phyloP scores from a whole-genome alignment of 352 stramenopile species.

The Globisporangium middletonii region DNA sequence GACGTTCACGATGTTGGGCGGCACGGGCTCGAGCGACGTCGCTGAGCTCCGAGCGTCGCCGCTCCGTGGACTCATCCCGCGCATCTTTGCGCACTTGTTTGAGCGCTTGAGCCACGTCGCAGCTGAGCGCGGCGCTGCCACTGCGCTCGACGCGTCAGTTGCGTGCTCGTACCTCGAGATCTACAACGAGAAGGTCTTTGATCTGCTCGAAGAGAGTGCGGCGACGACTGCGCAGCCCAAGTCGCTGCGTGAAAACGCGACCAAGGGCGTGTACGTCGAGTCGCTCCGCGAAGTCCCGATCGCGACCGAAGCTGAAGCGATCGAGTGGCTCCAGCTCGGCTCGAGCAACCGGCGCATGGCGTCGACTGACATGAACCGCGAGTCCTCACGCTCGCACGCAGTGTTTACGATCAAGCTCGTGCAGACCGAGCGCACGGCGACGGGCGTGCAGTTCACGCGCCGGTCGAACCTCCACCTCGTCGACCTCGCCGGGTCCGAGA shows the following conservation, averaged over 20 bases:
- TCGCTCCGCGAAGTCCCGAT: constrained; percentile 65
- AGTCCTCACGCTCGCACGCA: constrained; percentile 94
- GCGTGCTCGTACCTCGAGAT: constrained; percentile 88
- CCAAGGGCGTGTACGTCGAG: constrained; percentile 79
- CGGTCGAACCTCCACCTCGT: constrained; percentile 82
- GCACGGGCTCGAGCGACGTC: constrained; percentile 18
- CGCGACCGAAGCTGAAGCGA: constrained; percentile 49
- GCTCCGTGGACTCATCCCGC: constrained; percentile 69
- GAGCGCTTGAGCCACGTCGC: constrained; percentile 37
- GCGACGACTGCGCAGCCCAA: constrained; percentile 49
- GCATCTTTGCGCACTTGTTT: constrained; percentile 85
- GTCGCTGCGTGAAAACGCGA: constrained; percentile 66
- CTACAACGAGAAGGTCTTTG: constrained; percentile 89
- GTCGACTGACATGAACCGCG: constrained; percentile 96
- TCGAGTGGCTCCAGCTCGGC: constrained; percentile 70
- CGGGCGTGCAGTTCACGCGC: constrained; percentile 52
- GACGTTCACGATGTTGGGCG: constrained; percentile 86
- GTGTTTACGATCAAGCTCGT: constrained; percentile 96
- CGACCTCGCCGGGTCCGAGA: constrained; percentile 85
- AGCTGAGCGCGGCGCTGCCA: constrained; percentile 30
- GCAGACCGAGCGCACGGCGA: constrained; percentile 56
- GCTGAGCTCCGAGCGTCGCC: constrained; percentile 46
- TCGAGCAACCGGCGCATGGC: constrained; percentile 91
- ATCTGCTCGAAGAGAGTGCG: constrained; percentile 65
- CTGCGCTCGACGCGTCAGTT: constrained; percentile 18